These are phyloP conservation scores for Aspergillus egyptiacus DNA, from an alignment of 495 filamentous ascomycete genomes.

Conservation along the genomic window DNA sequence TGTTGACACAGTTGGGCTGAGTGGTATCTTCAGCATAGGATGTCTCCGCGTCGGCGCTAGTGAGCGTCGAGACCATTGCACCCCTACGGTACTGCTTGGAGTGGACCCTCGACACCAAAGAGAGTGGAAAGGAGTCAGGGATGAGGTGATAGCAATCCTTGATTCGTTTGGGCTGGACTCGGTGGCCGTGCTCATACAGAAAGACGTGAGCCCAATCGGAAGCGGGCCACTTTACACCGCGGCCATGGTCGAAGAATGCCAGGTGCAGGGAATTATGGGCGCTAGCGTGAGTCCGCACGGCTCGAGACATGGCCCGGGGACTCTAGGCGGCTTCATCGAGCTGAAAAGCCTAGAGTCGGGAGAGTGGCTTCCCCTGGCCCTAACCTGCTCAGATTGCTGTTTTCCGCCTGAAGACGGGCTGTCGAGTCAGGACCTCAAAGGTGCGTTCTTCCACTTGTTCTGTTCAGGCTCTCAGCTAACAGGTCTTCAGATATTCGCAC, in stretches of 20 bases:
- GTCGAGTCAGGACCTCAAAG: not conserved
- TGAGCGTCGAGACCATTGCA: not conserved
- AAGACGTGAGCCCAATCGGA: not conserved
- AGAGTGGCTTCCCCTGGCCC: not conserved
- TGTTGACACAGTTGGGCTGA: not conserved
- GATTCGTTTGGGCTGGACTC: not conserved
- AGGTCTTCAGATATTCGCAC: not conserved
- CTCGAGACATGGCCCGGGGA: not conserved
- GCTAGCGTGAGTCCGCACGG: not conserved
- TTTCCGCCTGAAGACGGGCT: not conserved
- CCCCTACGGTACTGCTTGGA: not conserved
- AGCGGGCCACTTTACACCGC: not conserved
- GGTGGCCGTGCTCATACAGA: not conserved
- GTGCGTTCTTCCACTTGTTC: not conserved
- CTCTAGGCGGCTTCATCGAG: constrained; percentile 5
- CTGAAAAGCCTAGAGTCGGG: not conserved
- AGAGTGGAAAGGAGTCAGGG: not conserved
- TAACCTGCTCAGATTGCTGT: constrained; percentile 2
- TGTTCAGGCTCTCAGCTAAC: too few relatives aligned
- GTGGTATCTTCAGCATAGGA: not conserved
- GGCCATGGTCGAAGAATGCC: not conserved
- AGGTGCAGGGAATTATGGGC: not conserved
- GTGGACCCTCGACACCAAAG: not conserved
- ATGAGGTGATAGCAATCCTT: not conserved
- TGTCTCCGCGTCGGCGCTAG: not conserved